Percentiles rank a stretch among this genome's conserved stretches.
phyloP scores from a whole-genome alignment of 192 early-diverging fungal genomes.

The Gigaspora rosea region DNA sequence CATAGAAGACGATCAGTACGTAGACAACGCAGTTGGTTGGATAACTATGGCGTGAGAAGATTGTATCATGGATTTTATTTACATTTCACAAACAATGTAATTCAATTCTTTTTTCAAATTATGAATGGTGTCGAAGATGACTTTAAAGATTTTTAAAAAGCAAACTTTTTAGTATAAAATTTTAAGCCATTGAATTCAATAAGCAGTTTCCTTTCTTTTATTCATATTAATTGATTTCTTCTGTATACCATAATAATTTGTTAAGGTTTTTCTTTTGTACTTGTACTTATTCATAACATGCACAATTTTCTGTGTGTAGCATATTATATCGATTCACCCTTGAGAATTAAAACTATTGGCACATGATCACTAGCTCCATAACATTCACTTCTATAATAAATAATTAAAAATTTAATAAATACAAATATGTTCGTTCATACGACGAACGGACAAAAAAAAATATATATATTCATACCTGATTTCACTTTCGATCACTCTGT shows the following conservation, averaged over 20 bases:
- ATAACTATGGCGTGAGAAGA: slow-evolving; percentile 61
- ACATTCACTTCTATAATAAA: slow-evolving; percentile 41
- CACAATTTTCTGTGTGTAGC: too few relatives aligned
- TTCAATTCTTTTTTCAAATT: slow-evolving; percentile 61
- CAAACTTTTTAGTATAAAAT: slow-evolving; percentile 13
- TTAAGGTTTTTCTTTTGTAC: too few relatives aligned
- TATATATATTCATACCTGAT: slow-evolving; percentile 59
- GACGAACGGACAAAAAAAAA: too few relatives aligned
- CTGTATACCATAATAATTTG: too few relatives aligned
- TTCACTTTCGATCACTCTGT: slow-evolving; percentile 59
- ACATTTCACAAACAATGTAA: slow-evolving; percentile 60
- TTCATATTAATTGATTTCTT: too few relatives aligned
- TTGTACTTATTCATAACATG: too few relatives aligned
- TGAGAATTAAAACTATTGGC: slow-evolving; percentile 68
- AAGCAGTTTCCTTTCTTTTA: too few relatives aligned
- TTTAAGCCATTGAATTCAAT: too few relatives aligned
- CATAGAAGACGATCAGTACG: slow-evolving; percentile 22
- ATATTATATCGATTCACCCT: slow-evolving; percentile 28
- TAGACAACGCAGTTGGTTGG: slow-evolving; percentile 39
- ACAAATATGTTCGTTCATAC: too few relatives aligned
- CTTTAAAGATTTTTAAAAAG: slow-evolving; percentile 35
- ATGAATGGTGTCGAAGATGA: slow-evolving; percentile 58
- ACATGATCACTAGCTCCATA: slow-evolving; percentile 92
- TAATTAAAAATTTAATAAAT: too few relatives aligned
- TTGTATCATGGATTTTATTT: slow-evolving; percentile 72